A percentile compares a stretch with the other conserved stretches of the same genome.
Conservation (phyloP, 495 filamentous ascomycete genomes). For the Alectoria sarmentosa region DNA sequence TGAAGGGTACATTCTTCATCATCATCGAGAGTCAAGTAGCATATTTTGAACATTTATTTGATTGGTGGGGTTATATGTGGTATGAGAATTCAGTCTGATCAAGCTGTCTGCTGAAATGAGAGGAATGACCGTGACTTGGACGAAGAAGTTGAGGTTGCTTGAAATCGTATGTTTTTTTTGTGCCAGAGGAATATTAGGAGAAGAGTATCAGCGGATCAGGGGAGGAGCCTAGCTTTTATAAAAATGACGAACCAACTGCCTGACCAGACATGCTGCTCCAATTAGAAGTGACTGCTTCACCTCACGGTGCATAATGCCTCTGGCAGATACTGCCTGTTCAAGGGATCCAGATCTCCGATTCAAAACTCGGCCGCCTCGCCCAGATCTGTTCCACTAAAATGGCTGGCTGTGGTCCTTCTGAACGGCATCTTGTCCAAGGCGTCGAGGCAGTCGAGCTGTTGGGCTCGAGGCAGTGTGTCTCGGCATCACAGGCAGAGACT, state of each 20-base stretch:
- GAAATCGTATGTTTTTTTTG: neutral
- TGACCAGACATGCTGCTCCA: no score
- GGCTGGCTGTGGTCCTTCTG: neutral
- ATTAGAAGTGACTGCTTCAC: neutral
- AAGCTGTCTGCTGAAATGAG: no score
- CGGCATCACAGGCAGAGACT: neutral
- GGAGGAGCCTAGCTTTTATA: neutral
- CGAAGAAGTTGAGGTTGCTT: neutral
- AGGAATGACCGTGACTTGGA: no score
- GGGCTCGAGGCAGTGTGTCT: neutral
- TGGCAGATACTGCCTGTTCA: neutral
- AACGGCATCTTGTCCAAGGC: neutral
- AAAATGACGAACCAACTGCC: neutral
- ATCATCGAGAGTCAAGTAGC: no score
- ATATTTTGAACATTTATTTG: no score
- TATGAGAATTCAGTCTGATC: no score
- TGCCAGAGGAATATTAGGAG: neutral
- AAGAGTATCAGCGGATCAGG: neutral
- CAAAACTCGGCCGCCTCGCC: neutral
- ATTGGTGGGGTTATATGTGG: no score
- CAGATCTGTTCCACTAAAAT: neutral
- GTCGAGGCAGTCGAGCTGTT: neutral
- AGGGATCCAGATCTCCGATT: neutral
- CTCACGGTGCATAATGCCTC: neutral
- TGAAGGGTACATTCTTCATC: no score